Conservation (phyloP, 495 filamentous ascomycete species). For the Aspergillus ellipticus region DNA sequence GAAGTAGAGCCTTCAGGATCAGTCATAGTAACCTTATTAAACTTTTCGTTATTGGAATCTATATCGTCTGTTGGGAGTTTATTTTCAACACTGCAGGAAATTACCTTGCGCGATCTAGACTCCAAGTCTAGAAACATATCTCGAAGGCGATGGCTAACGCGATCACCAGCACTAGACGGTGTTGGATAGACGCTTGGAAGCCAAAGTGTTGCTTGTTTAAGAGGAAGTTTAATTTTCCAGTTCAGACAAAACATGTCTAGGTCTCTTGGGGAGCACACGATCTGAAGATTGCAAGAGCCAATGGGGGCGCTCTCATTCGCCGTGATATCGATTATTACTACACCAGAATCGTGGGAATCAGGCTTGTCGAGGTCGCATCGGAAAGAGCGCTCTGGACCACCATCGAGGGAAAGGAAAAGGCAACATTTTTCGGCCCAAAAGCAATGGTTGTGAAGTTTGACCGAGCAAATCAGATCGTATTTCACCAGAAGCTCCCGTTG, state of each 20-base stretch:
- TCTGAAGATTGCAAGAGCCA: conserved; percentile 23
- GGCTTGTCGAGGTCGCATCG: conserved; percentile 11
- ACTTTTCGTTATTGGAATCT: background rate
- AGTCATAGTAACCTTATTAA: background rate
- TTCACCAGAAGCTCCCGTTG: conserved; percentile 6
- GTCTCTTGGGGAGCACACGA: conserved; percentile 24
- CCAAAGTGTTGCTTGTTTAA: conserved; percentile 17
- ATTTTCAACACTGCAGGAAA: background rate
- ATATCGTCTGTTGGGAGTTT: background rate
- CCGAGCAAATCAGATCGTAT: conserved; percentile 32
- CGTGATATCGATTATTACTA: conserved; percentile 23
- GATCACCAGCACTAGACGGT: conserved; percentile 7
- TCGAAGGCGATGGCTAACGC: conserved; percentile 9
- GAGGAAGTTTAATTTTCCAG: conserved; percentile 23
- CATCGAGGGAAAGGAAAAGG: conserved; percentile 27
- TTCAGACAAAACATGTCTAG: conserved; percentile 27
- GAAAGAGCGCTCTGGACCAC: conserved; percentile 33
- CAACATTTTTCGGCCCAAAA: conserved; percentile 36
- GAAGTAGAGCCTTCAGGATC: background rate
- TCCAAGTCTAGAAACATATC: conserved; percentile 5
- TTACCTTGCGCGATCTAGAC: background rate
- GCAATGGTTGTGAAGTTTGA: conserved; percentile 27
- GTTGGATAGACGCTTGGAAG: conserved; percentile 25
- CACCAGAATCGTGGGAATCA: background rate
- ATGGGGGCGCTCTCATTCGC: background rate